Evolutionary conservation across 768 basidiomycete species (phyloP), one percentile per base, ranked within the genome.

Genomic region (Lactifluus rugatus): DNA sequence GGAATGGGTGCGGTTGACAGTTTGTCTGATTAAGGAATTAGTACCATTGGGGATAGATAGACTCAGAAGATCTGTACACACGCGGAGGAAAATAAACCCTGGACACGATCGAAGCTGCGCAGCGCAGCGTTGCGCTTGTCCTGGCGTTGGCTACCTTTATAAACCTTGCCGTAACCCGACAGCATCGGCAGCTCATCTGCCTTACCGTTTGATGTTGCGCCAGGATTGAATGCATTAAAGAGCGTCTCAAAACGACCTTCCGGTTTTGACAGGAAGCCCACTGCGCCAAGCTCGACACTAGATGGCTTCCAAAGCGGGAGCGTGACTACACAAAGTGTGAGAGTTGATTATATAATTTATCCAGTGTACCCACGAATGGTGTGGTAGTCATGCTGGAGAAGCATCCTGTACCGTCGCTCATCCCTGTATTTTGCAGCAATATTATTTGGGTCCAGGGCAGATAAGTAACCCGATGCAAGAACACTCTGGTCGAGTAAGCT

Each of bases 201-300:
- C 5, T 65, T 64, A 5, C 75, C 76, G 23, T 76, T 72, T 1
- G 71, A 66, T 7, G 80, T 73, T 59, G 76, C 76, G 39, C 70
- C 68, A 5, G 81, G 84, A 52, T 78, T 72, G 67, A 81, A 77
- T 1, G 84, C 79, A 68, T 89, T 87, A 71, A 89, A 82, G 7
- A 91, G 73, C 8, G 81, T 83, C 57, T 87, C 70, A 62, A 93
- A 93, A 46, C 72, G 70, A 2, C 89, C 89, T n/a, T 70, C 70
- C 0, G 83, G 79, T 63, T 84, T 86, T 34, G 74, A 75, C 25
- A 90, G 71, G 67, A 86, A 93, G 2, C 90, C 90, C 9, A 92
- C 83, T 2, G 83, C 81, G 7, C 89, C 90, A 2, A 90, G 70
- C 13, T 75, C 68, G 0, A 91, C 78, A 5, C 65, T 75, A 3